Conservation (phyloP, 306 rosid genomes). For the Rosa multiflora region DNA sequence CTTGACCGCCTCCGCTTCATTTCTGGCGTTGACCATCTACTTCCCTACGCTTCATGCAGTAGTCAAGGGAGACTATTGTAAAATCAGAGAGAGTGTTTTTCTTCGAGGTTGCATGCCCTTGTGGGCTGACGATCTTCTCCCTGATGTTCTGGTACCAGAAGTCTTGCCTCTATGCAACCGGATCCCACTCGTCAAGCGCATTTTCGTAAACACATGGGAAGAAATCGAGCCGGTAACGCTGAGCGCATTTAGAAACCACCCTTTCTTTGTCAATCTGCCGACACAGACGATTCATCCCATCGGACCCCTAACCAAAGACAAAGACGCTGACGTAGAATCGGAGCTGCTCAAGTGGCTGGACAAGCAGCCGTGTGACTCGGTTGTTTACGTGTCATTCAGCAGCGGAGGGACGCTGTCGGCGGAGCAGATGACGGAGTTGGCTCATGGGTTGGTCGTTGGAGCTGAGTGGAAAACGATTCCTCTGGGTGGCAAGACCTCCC, state of each 20-base stretch:
- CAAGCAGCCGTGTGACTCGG: constrained; percentile 49
- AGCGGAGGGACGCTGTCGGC: constrained; percentile 53
- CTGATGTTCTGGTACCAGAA: neutral
- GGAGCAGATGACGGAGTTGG: constrained; percentile 40
- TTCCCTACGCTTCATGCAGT: constrained; percentile 12
- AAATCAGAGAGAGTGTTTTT: constrained; percentile 11
- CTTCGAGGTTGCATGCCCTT: constrained; percentile 32
- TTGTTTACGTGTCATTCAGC: constrained; percentile 52
- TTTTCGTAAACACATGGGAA: constrained; percentile 32
- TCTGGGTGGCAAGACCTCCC: no score
- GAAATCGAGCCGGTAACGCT: constrained; percentile 16
- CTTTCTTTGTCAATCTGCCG: constrained; percentile 10
- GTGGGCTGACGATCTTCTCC: constrained; percentile 15
- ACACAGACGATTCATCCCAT: constrained; percentile 24
- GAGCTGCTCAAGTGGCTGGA: constrained; percentile 52
- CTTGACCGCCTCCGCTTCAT: constrained; percentile 20
- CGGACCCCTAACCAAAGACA: constrained; percentile 35
- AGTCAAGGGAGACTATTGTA: constrained; percentile 28
- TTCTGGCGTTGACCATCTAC: constrained; percentile 19
- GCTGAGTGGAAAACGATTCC: no score
- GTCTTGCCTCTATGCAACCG: constrained; percentile 5
- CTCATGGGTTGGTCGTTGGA: constrained; percentile 52
- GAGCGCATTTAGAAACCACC: neutral
- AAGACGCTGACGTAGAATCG: neutral
- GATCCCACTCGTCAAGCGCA: constrained; percentile 17